Evolutionary conservation across 352 stramenopile genomes (phyloP).

Genomic region (Globisporangium megalacanthum): DNA sequence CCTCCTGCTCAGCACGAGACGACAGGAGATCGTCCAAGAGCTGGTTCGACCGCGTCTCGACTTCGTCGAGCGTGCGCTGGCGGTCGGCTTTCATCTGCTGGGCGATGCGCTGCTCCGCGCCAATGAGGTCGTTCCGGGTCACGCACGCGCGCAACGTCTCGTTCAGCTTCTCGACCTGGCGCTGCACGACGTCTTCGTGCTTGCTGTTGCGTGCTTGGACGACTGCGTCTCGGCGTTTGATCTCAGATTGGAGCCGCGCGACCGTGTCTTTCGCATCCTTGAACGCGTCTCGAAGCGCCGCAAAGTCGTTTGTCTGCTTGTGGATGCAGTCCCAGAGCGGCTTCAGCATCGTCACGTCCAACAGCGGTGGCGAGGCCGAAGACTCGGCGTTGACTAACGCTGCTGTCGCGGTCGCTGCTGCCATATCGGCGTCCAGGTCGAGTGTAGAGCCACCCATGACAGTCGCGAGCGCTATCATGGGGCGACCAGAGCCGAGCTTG

Average conservation of each 20-base stretch:
- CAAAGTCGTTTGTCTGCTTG: slow-evolving; percentile 73
- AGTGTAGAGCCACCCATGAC: slow-evolving; percentile 8
- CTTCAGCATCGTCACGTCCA: slow-evolving; percentile 36
- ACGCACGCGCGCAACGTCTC: slow-evolving; percentile 64
- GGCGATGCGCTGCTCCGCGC: slow-evolving; percentile 61
- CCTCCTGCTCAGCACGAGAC: slow-evolving; percentile 64
- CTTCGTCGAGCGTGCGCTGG: slow-evolving; percentile 47
- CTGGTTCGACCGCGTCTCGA: slow-evolving; percentile 58
- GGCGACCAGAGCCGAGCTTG: not conserved
- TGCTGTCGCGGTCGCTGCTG: slow-evolving; percentile 14
- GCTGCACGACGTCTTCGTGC: slow-evolving; percentile 62
- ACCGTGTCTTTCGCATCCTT: slow-evolving; percentile 74
- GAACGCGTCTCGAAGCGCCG: slow-evolving; percentile 49
- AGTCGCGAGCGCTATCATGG: slow-evolving; percentile 14
- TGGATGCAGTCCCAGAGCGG: slow-evolving; percentile 75
- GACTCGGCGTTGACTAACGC: slow-evolving; percentile 8
- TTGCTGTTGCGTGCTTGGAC: slow-evolving; percentile 75
- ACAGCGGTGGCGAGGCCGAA: not conserved
- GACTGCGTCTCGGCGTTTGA: slow-evolving; percentile 75
- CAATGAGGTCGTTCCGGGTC: slow-evolving; percentile 76
- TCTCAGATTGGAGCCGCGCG: slow-evolving; percentile 62
- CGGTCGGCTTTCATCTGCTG: slow-evolving; percentile 71
- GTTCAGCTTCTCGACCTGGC: slow-evolving; percentile 76
- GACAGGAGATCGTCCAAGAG: slow-evolving; percentile 57
- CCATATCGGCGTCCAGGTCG: slow-evolving; percentile 23